These are phyloP conservation scores for Talaromyces stipitatus DNA, from an alignment of 495 filamentous ascomycete genomes.

Conservation along the genomic window DNA sequence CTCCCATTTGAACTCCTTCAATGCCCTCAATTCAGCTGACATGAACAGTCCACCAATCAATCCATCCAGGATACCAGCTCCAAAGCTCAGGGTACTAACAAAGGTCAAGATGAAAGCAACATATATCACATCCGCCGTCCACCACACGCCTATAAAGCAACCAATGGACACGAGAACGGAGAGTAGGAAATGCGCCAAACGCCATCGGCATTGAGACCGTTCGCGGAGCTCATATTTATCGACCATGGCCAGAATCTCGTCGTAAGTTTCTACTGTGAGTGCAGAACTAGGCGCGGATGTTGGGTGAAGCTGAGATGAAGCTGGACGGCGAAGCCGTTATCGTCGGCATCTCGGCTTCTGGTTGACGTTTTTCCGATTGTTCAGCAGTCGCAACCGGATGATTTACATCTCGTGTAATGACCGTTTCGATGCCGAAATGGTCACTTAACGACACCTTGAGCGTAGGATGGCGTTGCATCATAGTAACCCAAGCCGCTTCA, in stretches of 20 bases:
- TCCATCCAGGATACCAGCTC: constrained; percentile 71
- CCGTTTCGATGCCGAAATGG: constrained; percentile 70
- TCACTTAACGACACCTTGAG: constrained; percentile 82
- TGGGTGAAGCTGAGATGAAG: constrained; percentile 8
- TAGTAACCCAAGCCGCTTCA: constrained; percentile 59
- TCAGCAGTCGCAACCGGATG: background rate
- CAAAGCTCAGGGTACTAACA: constrained; percentile 66
- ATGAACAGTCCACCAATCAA: constrained; percentile 83
- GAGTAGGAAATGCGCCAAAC: constrained; percentile 63
- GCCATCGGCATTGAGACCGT: constrained; percentile 56
- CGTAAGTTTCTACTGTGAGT: constrained; percentile 53
- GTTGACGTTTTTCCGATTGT: background rate
- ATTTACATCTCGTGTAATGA: constrained; percentile 23
- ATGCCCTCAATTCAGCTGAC: constrained; percentile 66
- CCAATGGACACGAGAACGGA: constrained; percentile 57
- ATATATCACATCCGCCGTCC: constrained; percentile 60
- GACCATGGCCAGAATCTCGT: constrained; percentile 63
- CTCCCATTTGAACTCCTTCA: constrained; percentile 97
- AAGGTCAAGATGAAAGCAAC: constrained; percentile 76
- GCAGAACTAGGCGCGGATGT: constrained; percentile 19
- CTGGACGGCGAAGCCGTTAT: constrained; percentile 11
- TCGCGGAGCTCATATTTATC: constrained; percentile 60
- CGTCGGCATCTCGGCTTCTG: constrained; percentile 2
- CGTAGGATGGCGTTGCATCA: constrained; percentile 75
- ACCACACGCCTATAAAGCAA: constrained; percentile 80